Evolutionary conservation across 768 basidiomycete species (phyloP).

Genomic region (Calvatia gigantea): DNA sequence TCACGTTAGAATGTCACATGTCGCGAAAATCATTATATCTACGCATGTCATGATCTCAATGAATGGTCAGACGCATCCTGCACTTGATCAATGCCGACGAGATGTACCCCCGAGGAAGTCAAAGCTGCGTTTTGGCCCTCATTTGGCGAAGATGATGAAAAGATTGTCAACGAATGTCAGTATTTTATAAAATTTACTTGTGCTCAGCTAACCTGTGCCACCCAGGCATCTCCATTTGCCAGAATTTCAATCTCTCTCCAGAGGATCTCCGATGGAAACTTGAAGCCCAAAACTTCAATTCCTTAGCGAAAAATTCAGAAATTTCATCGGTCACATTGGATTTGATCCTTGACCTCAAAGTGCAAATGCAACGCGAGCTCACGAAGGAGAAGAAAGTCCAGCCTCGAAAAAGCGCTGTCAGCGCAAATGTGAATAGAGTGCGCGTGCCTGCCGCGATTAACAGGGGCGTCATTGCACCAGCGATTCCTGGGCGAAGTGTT

Average conservation of each 20-base stretch:
- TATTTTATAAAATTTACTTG: not conserved
- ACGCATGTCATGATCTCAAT: constrained; percentile 9
- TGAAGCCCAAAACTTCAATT: constrained; percentile 50
- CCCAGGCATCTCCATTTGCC: constrained; percentile 62
- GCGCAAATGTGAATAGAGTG: constrained; percentile 32
- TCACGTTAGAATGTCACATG: not conserved
- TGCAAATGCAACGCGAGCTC: constrained; percentile 46
- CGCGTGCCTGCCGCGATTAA: constrained; percentile 27
- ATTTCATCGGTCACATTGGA: constrained; percentile 44
- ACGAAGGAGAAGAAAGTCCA: constrained; percentile 31
- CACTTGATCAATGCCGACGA: constrained; percentile 1
- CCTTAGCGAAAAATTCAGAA: constrained; percentile 32
- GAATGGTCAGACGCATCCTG: constrained; percentile 4
- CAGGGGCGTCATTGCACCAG: constrained; percentile 17
- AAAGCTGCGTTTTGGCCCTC: constrained; percentile 21
- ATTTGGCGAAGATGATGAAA: constrained; percentile 32
- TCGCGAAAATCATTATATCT: no score
- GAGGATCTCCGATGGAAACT: constrained; percentile 62
- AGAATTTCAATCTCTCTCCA: constrained; percentile 52
- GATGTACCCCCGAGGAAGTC: constrained; percentile 19
- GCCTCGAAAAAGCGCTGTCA: constrained; percentile 18
- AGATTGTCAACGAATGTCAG: constrained; percentile 50
- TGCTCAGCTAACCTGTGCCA: not conserved
- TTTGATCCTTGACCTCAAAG: constrained; percentile 43
- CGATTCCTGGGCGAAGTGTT: constrained; percentile 9